Base-by-base conservation (phyloP, 805 yeast species). In the Sugiyamaella chiloensis region DNA sequence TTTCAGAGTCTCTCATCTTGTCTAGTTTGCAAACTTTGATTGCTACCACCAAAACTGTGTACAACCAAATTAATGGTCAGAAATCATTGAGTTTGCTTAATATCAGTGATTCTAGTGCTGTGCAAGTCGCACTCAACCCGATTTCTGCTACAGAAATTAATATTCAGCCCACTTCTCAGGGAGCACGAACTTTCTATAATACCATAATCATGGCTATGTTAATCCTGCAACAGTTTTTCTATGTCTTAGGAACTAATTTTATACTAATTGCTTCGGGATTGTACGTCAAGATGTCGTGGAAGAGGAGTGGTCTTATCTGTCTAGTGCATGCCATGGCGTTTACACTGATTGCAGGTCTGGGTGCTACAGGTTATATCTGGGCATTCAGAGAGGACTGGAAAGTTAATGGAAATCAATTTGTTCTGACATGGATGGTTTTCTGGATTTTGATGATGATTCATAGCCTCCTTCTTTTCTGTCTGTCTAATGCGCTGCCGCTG, bases 211-310 rank as follows among this genome's bases (percentile, higher is more conserved):
- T 46, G 19, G 49, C 49, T 29, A 41, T 50, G 47, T 20, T 41
- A 24, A 35, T 50, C 16, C 35, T 50, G 31, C 52, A 50, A 43
- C 47, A 50, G 37, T 50, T 50, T 44, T 45, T 50, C 44, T 36
- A 24, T 24, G 44, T 42, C 8, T 40, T 46, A 11, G 52, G 43
- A 11, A 21, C 40, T 19, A 39, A 46, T 24, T 16, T 34, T 12
- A 16, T 47, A 21, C 20, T 17, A 8, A 24, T 42, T 21, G 16
- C 21, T 9, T n/a, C 24, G 11, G 42, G 42, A 3, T 8, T n/a
- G 5, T 50, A 36, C 20, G 19, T 16, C 9, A 19, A 20, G 12
- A 8, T 29, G 30, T 20, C 26, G 14, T 14, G 26, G 34, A 29
- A 24, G 12, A 4, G 19, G 24, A 7, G 19, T 6, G 42, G 29